A percentile compares a stretch with the other conserved stretches of the same genome.
phyloP scores from a whole-genome alignment of 495 filamentous ascomycete genomes.

The Cercophora scortea region DNA sequence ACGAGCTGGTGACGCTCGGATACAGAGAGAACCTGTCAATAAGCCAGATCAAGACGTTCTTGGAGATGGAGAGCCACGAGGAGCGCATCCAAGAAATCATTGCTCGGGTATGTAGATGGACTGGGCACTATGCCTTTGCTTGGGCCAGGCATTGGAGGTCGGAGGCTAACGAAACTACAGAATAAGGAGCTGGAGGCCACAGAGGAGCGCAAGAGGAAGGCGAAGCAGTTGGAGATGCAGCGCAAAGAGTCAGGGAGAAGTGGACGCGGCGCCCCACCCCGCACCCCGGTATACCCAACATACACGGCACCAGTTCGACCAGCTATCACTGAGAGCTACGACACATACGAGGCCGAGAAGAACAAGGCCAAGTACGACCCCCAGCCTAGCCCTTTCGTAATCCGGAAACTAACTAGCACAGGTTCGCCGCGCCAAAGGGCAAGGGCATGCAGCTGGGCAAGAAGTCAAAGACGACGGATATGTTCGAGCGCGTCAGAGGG shows the following conservation, averaged over 20 bases:
- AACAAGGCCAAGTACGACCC: conserved; percentile 71
- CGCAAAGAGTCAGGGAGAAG: conserved; percentile 74
- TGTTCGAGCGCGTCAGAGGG: conserved; percentile 90
- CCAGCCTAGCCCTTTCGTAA: not conserved
- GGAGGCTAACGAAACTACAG: conserved; percentile 37
- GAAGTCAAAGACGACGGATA: conserved; percentile 92
- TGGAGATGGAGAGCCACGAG: conserved; percentile 99
- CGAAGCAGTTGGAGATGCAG: conserved; percentile 96
- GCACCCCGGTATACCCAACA: conserved; percentile 75
- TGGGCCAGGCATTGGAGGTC: not conserved
- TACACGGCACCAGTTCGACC: conserved; percentile 77
- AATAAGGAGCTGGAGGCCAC: conserved; percentile 98
- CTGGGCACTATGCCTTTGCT: not conserved
- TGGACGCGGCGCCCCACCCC: conserved; percentile 49
- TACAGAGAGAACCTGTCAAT: conserved; percentile 94
- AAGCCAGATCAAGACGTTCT: conserved; percentile 93
- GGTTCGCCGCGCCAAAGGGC: conserved; percentile 61
- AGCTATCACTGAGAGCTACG: conserved; percentile 71
- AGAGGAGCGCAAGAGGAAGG: conserved; percentile 95
- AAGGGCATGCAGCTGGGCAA: conserved; percentile 99
- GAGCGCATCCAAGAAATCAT: conserved; percentile 98
- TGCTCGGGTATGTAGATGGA: conserved; percentile 55
- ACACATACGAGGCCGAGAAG: conserved; percentile 93
- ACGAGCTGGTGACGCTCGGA: conserved; percentile 89
- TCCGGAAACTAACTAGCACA: conserved; percentile 15